Base-by-base conservation (phyloP, 352 stramenopile species). In the Pythium periplocum region DNA sequence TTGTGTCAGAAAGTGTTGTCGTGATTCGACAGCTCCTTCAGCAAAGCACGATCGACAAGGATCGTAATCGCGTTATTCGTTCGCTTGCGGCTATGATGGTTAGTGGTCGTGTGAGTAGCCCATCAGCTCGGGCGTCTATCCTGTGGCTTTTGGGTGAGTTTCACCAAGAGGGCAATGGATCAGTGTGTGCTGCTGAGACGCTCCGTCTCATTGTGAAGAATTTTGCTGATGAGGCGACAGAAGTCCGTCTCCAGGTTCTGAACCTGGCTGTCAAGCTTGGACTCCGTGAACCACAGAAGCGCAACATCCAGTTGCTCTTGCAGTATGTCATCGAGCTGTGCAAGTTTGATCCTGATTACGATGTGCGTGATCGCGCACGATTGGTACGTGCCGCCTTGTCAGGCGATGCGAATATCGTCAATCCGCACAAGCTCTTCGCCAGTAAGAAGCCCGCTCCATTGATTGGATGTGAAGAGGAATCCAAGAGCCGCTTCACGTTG, bases 11-110 rank as follows among this genome's bases (percentile, higher is more conserved):
- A 62, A 97, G 90, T 42, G 89, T 98, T 7, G 75, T 97, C n/a
- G 93, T 97, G 34, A 97, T 98, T 54, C 90, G 96, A 33, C 87
- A 95, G 51, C 83, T 99, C 26, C 67, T 99, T 40, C 86, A 98
- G 68, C 90, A 98, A 54, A 64, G 72, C 30, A 58, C 71, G 1
- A 78, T 95, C 6, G 79, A 95, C 43, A 80, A 86, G 62, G 95
- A 88, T 60, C 79, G 62, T 36, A 78, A 84, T 34, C 76, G 71
- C 31, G 78, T 95, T 0, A 83, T 96, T 11, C 73, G 83, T 6
- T 93, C 78, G 30, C 71, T 89, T 26, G 83, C 75, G 2, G 83
- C 76, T 6, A 91, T 87, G 81, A 83, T 92, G 67, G 75, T 89
- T 6, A 76, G 72, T 42, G 63, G 62, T 12, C 83, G 75, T 39